A percentile compares a stretch with the other conserved stretches of the same genome.
Evolutionary conservation across 2,329 filamentous ascomycete species (phyloP).

Genomic region (Beauveria varroae): DNA sequence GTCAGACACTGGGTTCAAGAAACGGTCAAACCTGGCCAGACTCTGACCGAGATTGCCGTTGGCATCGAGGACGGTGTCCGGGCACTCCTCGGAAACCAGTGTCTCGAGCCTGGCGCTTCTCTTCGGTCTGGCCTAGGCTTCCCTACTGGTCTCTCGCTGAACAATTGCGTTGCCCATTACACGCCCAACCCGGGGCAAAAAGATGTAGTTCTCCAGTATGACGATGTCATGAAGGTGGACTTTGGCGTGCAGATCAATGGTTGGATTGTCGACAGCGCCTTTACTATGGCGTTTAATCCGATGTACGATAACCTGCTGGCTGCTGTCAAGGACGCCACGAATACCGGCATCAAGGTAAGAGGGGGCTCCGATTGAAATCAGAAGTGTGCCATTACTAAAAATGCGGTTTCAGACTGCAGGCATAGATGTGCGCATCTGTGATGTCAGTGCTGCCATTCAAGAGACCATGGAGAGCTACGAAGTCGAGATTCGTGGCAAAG

Average conservation of each 20-base stretch:
- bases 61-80: conserved; percentile 75
- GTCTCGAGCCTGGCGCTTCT: conserved; percentile 65
- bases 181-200: conserved; percentile 78
- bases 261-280: conserved; percentile 69
- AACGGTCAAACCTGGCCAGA: conserved; percentile 70
- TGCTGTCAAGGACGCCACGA: conserved; percentile 66
- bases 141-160: conserved; percentile 72
- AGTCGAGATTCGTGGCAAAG: conserved; percentile 68
- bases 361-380: not conserved
- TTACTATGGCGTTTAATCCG: conserved; percentile 66
- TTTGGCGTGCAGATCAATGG: conserved; percentile 72
- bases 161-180: conserved; percentile 75
- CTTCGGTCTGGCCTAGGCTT: conserved; percentile 74
- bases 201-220: conserved; percentile 51
- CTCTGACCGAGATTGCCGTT: conserved; percentile 67
- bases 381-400: not conserved
- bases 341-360: conserved; percentile 64
- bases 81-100: conserved; percentile 64
- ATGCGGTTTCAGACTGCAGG: conserved; percentile 44
- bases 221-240: conserved; percentile 72
- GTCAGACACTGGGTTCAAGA: conserved; percentile 73
- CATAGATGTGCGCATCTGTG: conserved; percentile 78
- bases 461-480: conserved; percentile 90
- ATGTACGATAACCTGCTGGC: conserved; percentile 64
- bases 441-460: conserved; percentile 74